A percentile compares a stretch with the other conserved stretches of the same genome.
Conservation (phyloP, 2,329 filamentous ascomycete genomes). For the Phyllosticta capitalensis region DNA sequence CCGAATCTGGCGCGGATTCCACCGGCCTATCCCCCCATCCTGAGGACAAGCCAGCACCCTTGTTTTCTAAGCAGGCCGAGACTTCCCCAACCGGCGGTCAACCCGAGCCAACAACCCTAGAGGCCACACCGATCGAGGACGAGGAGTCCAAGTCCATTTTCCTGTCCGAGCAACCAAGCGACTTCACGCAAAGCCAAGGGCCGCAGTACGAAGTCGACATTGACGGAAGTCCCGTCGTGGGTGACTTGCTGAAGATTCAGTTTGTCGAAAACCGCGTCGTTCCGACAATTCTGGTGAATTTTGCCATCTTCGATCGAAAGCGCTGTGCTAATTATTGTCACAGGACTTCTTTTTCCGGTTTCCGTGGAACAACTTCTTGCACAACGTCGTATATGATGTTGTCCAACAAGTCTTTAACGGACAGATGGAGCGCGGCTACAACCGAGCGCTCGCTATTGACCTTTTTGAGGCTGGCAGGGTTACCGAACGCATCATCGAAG, state of each 20-base stretch:
- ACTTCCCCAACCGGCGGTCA: background rate
- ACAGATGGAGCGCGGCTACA: constrained; percentile 92
- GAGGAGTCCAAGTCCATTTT: constrained; percentile 24
- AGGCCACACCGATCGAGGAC: constrained; percentile 29
- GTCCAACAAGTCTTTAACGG: constrained; percentile 99
- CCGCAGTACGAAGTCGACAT: constrained; percentile 47
- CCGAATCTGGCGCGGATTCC: constrained; percentile 20
- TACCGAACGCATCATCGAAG: constrained; percentile 84
- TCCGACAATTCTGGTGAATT: constrained; percentile 82
- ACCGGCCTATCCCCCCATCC: constrained; percentile 44
- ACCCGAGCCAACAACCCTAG: constrained; percentile 11
- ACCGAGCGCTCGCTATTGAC: constrained; percentile 79
- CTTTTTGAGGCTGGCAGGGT: constrained; percentile 86
- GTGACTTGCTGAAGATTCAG: constrained; percentile 89
- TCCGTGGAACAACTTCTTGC: constrained; percentile 98
- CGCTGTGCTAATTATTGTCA: background rate
- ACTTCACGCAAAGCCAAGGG: constrained; percentile 14
- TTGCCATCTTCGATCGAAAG: background rate
- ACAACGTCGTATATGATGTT: constrained; percentile 98
- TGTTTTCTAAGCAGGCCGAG: constrained; percentile 42
- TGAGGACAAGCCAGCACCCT: constrained; percentile 59
- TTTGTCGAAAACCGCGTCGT: constrained; percentile 94
- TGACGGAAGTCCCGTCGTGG: constrained; percentile 70
- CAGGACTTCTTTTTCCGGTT: constrained; percentile 97
- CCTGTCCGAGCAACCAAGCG: constrained; percentile 24